A percentile compares a stretch with the other conserved stretches of the same genome.
Evolutionary conservation across 1,139 yeast genomes (phyloP).

Genomic region (Schizosaccharomyces versatilis): DNA sequence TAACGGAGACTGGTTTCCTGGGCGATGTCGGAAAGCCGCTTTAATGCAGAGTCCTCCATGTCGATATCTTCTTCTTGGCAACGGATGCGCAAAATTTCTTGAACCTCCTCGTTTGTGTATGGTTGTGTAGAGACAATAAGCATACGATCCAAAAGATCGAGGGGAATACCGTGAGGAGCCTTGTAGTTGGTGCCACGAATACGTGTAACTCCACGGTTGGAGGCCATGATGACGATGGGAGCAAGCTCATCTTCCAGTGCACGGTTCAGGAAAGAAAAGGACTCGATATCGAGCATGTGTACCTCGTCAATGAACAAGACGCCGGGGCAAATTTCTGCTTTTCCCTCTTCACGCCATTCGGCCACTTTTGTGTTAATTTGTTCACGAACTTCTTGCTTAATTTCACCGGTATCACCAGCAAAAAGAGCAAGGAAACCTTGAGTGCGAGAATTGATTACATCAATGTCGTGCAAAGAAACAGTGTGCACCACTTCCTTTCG

Average conservation of each 20-base stretch:
- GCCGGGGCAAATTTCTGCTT: slow-evolving; percentile 94
- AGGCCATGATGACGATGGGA: slow-evolving; percentile 94
- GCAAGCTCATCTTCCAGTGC: slow-evolving; percentile 84
- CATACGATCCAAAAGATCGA: slow-evolving; percentile 80
- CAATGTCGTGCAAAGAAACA: slow-evolving; percentile 89
- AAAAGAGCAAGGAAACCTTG: slow-evolving; percentile 93
- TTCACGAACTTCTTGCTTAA: slow-evolving; percentile 77
- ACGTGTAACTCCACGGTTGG: slow-evolving; percentile 79
- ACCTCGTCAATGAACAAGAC: slow-evolving; percentile 94
- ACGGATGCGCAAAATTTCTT: slow-evolving; percentile 66
- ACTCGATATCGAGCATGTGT: slow-evolving; percentile 89
- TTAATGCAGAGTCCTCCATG: slow-evolving; percentile 60
- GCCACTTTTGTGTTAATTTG: slow-evolving; percentile 93
- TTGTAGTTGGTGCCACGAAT: slow-evolving; percentile 86
- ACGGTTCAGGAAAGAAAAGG: slow-evolving; percentile 79
- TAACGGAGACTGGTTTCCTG: slow-evolving; percentile 81
- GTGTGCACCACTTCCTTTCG: slow-evolving; percentile 91
- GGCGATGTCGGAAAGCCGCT: slow-evolving; percentile 76
- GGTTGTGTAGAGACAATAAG: slow-evolving; percentile 71
- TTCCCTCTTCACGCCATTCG: slow-evolving; percentile 90
- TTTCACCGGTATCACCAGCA: slow-evolving; percentile 97
- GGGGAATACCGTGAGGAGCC: slow-evolving; percentile 91
- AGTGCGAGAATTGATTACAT: slow-evolving; percentile 90
- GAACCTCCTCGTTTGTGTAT: slow-evolving; percentile 62
- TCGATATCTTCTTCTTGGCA: slow-evolving; percentile 95